phyloP scores from a whole-genome alignment of 208 protist species.

The Trypanosoma theileri region DNA sequence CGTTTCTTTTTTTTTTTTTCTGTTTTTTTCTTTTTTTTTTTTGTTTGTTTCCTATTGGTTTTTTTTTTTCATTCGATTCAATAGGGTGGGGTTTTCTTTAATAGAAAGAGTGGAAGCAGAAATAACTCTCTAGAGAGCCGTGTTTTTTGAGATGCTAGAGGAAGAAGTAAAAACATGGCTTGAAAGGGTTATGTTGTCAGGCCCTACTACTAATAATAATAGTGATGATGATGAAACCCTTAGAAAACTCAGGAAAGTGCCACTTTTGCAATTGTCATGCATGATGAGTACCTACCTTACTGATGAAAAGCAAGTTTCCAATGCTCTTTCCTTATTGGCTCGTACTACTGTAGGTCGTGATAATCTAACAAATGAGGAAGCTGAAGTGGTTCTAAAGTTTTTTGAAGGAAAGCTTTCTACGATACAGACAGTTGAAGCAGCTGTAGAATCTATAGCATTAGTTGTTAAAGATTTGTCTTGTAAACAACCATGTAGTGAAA shows the following conservation, averaged over 20 bases:
- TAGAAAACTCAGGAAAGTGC: conserved; percentile 34
- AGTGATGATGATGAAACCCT: conserved; percentile 32
- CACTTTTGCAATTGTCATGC: conserved; percentile 49
- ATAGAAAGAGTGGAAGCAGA: conserved; percentile 1
- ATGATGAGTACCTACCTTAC: conserved; percentile 44
- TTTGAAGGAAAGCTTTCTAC: conserved; percentile 52
- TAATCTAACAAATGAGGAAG: conserved; percentile 34
- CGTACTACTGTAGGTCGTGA: conserved; percentile 31
- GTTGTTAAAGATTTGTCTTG: conserved; percentile 35
- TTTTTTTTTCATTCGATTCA: background rate
- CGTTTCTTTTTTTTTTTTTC: conserved; percentile 3
- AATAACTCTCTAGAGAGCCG: background rate
- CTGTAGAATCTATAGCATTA: conserved; percentile 38
- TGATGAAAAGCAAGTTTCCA: conserved; percentile 36
- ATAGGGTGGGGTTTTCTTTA: background rate
- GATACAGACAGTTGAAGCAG: conserved; percentile 30
- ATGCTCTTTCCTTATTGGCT: conserved; percentile 49
- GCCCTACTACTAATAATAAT: conserved; percentile 15
- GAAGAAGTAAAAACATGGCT: conserved; percentile 21
- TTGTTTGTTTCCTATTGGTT: conserved; percentile 6
- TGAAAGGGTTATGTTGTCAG: conserved; percentile 34
- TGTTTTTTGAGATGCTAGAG: background rate
- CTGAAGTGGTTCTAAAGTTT: conserved; percentile 48
- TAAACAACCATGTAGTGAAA: conserved; percentile 8
- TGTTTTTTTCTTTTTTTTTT: conserved; percentile 3